Conservation (phyloP, 192 early-diverging fungal genomes). For the Entrophospora sp. region DNA sequence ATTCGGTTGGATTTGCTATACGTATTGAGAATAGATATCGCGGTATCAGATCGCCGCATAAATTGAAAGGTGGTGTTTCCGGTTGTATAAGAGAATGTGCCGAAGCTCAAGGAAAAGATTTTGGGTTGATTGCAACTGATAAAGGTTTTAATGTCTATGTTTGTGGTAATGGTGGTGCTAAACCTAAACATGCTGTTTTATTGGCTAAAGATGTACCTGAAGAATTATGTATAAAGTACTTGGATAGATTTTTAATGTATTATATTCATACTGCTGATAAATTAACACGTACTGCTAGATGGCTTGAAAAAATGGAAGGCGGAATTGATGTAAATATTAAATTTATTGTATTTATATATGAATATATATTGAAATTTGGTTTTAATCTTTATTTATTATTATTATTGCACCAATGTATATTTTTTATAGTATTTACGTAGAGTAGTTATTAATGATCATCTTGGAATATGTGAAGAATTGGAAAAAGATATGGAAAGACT, state of each 20-base stretch:
- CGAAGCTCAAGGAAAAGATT: conserved; percentile 37
- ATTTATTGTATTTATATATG: not conserved
- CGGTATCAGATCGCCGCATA: conserved; percentile 58
- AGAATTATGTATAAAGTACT: conserved; percentile 41
- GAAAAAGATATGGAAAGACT: conserved; percentile 59
- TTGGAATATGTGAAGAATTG: conserved; percentile 55
- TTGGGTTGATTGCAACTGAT: conserved; percentile 56
- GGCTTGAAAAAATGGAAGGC: conserved; percentile 60
- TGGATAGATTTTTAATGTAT: conserved; percentile 64
- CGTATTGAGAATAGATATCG: conserved; percentile 58
- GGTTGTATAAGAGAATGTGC: conserved; percentile 60
- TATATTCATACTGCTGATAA: conserved; percentile 60
- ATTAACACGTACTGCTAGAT: conserved; percentile 53
- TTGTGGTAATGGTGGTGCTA: conserved; percentile 58
- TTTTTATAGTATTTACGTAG: conserved; percentile 35
- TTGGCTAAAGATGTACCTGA: conserved; percentile 45
- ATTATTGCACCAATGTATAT: not conserved
- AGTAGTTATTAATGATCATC: conserved; percentile 53
- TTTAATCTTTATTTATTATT: not conserved
- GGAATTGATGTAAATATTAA: conserved; percentile 41
- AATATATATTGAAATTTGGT: too few species aligned
- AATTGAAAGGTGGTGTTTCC: conserved; percentile 58
- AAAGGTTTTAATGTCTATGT: conserved; percentile 65
- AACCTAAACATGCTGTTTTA: conserved; percentile 57
- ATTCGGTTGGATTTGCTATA: conserved; percentile 62